These are phyloP conservation scores for Rhodamnia argentea DNA, from an alignment of 345 rosid species.

Conservation along the genomic window DNA sequence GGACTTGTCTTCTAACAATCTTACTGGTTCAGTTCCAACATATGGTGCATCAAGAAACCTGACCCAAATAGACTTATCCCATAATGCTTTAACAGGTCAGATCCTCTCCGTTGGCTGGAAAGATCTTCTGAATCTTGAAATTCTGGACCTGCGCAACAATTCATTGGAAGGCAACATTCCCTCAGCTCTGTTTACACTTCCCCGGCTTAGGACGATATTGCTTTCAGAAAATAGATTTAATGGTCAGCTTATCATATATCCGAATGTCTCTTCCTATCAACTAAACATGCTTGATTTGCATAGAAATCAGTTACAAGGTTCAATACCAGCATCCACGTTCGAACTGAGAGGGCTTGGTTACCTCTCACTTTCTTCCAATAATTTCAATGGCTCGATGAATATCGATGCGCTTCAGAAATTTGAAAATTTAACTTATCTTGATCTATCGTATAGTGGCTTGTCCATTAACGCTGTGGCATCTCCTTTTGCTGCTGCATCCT, in stretches of 20 bases:
- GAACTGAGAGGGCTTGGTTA: conserved; percentile 3
- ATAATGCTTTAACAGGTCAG: conserved; percentile 15
- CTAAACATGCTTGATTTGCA: background rate
- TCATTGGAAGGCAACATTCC: conserved; percentile 21
- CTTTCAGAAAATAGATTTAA: conserved; percentile 11
- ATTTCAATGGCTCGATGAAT: conserved; percentile 20
- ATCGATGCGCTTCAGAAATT: conserved; percentile 12
- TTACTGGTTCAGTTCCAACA: conserved; percentile 6
- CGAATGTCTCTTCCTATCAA: background rate
- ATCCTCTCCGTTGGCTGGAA: conserved; percentile 16
- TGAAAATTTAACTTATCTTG: conserved; percentile 10
- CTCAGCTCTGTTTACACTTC: conserved; percentile 2
- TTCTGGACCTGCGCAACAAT: conserved; percentile 12
- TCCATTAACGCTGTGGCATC: background rate
- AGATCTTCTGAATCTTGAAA: conserved; percentile 10
- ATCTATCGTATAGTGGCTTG: conserved; percentile 32
- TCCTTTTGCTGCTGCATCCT: background rate
- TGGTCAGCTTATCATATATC: conserved; percentile 1
- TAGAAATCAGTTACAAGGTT: no score
- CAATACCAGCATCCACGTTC: conserved; percentile 2
- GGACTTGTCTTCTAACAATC: conserved; percentile 19
- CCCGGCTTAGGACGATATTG: background rate
- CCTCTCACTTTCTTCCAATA: conserved; percentile 30
- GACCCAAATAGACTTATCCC: background rate
- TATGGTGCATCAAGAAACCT: background rate